Evolutionary conservation across 257 asterid genomes (phyloP), one percentile per base, ranked within the genome.

Genomic region (Ehretia macrophylla): DNA sequence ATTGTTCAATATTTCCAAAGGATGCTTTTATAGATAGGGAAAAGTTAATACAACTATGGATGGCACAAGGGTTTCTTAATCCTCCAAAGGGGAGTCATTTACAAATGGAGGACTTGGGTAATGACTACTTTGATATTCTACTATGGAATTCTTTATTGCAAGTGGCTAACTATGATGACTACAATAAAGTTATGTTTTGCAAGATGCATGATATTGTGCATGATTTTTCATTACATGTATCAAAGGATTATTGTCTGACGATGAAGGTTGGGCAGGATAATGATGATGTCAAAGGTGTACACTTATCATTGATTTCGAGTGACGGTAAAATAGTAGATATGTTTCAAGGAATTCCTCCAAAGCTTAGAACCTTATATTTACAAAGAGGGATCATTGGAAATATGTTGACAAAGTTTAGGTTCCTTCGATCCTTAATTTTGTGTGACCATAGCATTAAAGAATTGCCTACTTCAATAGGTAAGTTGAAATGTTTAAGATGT

Each of bases 401-500:
- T 60, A 16, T 17, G 32, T 14, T 68, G 0, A 18, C 8, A 19
- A 52, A 14, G 18, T 55, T 60, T 37, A 17, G 14, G 27, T 5
- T 20, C 32, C 66, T 73, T 32, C 70, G 64, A 19, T 64, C 65
- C 32, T 56, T 74, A 57, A 32, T 60, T 39, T 17, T 65, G 11
- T 19, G 23, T 8, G 39, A 2, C 12, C 4, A 1, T 13, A 11
- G 19, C 8, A 3, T 37, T 37, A 14, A 11, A 0, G 61, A 57
- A 10, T 39, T 68, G 16, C 66, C 75, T 0, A 40, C 16, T 21
- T 56, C 57, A 40, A 46, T 74, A 0, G 46, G 67, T 10, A 57
- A 5, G 57, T 39, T 74, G 47, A 69, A 21, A 46, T 40, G 16
- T 47, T 60, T 69, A 9, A 64, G 68, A 20, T 62, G 54, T 56